Conservation (phyloP, 768 basidiomycete genomes). For the Sporobolomyces phaffii region DNA sequence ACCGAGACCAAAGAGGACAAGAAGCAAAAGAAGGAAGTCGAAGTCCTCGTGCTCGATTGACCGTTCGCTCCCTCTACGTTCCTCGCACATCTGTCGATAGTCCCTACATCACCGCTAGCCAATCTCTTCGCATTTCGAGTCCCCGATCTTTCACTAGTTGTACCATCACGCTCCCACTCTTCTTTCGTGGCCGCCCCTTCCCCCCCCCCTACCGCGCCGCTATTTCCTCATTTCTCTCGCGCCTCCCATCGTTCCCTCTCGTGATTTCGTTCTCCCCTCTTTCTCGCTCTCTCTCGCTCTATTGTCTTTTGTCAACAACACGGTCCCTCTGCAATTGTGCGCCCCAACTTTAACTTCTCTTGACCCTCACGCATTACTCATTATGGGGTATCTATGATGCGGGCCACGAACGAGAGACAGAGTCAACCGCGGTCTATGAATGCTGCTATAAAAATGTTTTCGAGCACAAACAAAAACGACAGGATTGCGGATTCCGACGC, state of each 20-base stretch:
- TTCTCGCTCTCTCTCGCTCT: not conserved
- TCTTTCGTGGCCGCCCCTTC: too few species aligned
- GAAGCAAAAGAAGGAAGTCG: slow-evolving; percentile 25
- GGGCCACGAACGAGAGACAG: too few species aligned
- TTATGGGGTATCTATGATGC: too few species aligned
- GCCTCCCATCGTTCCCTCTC: not conserved
- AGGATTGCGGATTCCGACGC: too few species aligned
- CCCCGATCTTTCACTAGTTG: too few species aligned
- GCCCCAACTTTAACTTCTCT: too few species aligned
- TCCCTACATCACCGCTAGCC: not conserved
- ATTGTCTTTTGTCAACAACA: not conserved
- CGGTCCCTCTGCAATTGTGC: too few species aligned
- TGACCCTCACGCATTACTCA: too few species aligned
- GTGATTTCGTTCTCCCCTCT: not conserved
- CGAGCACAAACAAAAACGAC: too few species aligned
- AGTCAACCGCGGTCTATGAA: too few species aligned
- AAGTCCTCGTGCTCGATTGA: slow-evolving; percentile 30
- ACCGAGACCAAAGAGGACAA: not conserved
- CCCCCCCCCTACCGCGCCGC: not conserved
- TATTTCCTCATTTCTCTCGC: not conserved
- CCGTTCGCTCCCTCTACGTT: not conserved
- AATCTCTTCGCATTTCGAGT: not conserved
- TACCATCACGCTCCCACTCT: too few species aligned
- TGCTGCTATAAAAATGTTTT: too few species aligned
- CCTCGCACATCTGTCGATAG: not conserved